Base-by-base conservation (phyloP, 108 stramenopile genomes). In the Schizochytrium sp. region DNA sequence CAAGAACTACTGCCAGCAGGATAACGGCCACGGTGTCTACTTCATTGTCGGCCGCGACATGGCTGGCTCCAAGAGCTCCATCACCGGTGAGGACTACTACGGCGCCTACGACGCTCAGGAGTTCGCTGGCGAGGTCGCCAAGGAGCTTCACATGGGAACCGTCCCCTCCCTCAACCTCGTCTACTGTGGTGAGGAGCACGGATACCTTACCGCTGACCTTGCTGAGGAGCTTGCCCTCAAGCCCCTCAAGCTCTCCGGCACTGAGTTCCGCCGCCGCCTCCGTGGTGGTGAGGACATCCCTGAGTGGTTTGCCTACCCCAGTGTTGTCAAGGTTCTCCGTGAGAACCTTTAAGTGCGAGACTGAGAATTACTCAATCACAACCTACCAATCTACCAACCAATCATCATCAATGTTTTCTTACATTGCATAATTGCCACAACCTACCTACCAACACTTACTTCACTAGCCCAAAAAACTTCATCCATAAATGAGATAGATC, bases 21-120 rank as follows among this genome's bases (percentile, higher is more conserved):
- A 69, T 3, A 69, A 69, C 64, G 64, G 64, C 64, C 40, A 44
- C 42, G 64, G 64, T 44, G 98, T 98, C n/a, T 98, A 98, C 91
- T 99, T 99, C 93, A 98, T 99, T 91, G 97, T 99, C 87, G 99
- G 99, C 89, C 95, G 99, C 87, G 99, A 99, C 93, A 98, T 98
- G 98, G 99, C 99, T 61, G 99, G 99, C 92, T 97, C 95, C 91
- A 99, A 99, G 94, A 95, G 95, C 83, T 94, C 95, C 87, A 93
- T 99, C 72, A 96, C 96, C 76, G 98, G 98, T 44, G 97, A 98
- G 56, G 99, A 99, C 91, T 99, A 97, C 94, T 99, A 99, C 88
- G 99, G 99, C 19, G 96, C 99, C 60, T 99, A 98, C 93, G 99
- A 99, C 89, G 99, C 99, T 19, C 97, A 97, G 93, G 96, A 99